Base-by-base conservation (phyloP, 1,139 yeast species). In the Hyphopichia khmerensis region DNA sequence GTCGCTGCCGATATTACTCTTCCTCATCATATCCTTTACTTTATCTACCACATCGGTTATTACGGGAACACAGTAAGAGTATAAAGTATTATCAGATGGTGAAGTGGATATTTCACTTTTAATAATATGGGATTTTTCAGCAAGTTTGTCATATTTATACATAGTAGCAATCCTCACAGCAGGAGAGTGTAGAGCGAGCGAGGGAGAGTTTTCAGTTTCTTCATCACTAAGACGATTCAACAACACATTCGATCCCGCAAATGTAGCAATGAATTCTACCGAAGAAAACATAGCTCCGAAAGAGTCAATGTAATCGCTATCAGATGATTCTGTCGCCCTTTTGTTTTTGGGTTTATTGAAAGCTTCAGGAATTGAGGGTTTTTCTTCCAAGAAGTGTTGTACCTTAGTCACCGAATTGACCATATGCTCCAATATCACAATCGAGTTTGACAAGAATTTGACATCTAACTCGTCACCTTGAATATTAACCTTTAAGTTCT, bases 31-130 rank as follows among this genome's bases (percentile, higher is more conserved):
- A 19, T 61, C 47, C 52, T 71, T 67, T 42, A 75, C 50, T 10
- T 81, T 77, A 18, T 69, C 65, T 19, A 75, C 67, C 42, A 88
- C 69, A 47, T 84, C 91, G 40, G 70, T 60, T 9, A 89, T 56
- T 10, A 89, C 86, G 0, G 96, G 96, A 18, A 90, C 89, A 61
- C 96, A 88, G 1, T 81, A 69, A 0, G 96, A 79, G 46, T 78
- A 77, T 5, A 93, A 57, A 0, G 74, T 75, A 57, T 93, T 93
- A 42, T 80, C 81, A 0, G 96, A 87, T 0, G 89, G 75, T n/a
- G 87, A 76, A 5, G 87, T 80, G 26, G 76, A 62, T 1, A 86
- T 66, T 44, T 84, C 87, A 33, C 77, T 65, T 32, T 74, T 69
- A 35, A 84, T 48, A 2, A 59, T 58, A 54, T 82, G 87, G 23